Evolutionary conservation across 2,329 filamentous ascomycete genomes (phyloP), one percentile per base, ranked within the genome.

Genomic region (Colletotrichum sp.): DNA sequence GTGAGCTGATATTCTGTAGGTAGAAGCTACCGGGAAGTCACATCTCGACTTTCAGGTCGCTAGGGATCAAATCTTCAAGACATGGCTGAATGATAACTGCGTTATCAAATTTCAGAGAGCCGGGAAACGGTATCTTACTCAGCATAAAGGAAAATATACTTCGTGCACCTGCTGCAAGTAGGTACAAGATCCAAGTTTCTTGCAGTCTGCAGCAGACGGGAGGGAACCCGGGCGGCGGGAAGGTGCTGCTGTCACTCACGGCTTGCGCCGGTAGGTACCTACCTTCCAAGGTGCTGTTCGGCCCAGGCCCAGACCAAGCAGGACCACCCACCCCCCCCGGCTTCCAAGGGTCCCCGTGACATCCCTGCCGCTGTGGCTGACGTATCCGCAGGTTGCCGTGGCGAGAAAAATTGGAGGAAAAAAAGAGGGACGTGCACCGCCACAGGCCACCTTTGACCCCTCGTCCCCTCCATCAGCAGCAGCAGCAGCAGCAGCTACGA

Each of bases 341-440:
- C 61, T 24, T 28, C 39, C 39, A 48, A 64, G 55, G 39, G 39
- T 36, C 73, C 64, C 59, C 59, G 64, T 64, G 59, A 69, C 48
- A 61, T 60, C 70, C 74, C 59, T 21, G 36, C 48, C 28, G 34
- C 34, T 64, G 73, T 75, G 73, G 70, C 73, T 72, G 57, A 74
- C 18, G 67, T 63, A 61, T 52, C 67, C 59, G 55, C 60, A 64
- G 55, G 69, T 76, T 76, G 71, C 74, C 71, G 74, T 74, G 74
- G 71, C 65, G 61, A 76, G 52, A 63, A 68, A 71, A 65, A 60
- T 48, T 70, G 59, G 59, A 26, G 36, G 34, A 59, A 61, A 75
- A 72, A 75, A 63, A 79, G 43, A 52, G 72, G 77, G 32, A 61
- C 48, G 63, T 43, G 79, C 80, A 81, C 80, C 72, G 79, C 80